A percentile compares a stretch with the other conserved stretches of the same genome.
Conservation (phyloP, 305 asterid genomes). For the Fraxinus angustifolia region DNA sequence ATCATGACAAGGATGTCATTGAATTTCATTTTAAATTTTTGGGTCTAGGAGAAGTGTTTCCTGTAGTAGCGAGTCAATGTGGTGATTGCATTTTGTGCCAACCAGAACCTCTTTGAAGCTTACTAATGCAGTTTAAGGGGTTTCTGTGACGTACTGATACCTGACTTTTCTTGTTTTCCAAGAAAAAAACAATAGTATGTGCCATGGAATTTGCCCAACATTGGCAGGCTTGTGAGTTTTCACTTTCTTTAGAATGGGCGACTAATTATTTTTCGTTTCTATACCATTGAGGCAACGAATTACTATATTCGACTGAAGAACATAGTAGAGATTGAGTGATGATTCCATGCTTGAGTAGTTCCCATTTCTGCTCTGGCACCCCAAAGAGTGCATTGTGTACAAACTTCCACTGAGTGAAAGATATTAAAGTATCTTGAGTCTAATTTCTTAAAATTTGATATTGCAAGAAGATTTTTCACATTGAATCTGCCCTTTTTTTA, state of each 20-base stretch:
- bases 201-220: not conserved
- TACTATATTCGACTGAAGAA: not conserved
- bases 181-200: not conserved
- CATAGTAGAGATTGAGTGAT: not conserved
- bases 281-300: not conserved
- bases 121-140: not conserved
- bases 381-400: not conserved
- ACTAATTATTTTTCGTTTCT: not conserved
- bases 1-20: not conserved
- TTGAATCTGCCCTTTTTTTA: not conserved
- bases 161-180: not conserved
- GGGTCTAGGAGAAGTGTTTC: not conserved
- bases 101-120: not conserved
- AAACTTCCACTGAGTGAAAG: not conserved
- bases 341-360: not conserved
- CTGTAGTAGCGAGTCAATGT: not conserved
- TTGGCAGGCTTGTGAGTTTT: not conserved
- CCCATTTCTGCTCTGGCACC: not conserved
- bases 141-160: not conserved
- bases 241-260: not conserved
- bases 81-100: slow-evolving; percentile 8
- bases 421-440: not conserved
- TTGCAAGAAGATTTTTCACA: too few relatives aligned
- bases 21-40: not conserved
- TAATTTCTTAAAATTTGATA: too few relatives aligned